phyloP scores from a whole-genome alignment of 2,329 filamentous ascomycete species.

The Fusarium sp. region DNA sequence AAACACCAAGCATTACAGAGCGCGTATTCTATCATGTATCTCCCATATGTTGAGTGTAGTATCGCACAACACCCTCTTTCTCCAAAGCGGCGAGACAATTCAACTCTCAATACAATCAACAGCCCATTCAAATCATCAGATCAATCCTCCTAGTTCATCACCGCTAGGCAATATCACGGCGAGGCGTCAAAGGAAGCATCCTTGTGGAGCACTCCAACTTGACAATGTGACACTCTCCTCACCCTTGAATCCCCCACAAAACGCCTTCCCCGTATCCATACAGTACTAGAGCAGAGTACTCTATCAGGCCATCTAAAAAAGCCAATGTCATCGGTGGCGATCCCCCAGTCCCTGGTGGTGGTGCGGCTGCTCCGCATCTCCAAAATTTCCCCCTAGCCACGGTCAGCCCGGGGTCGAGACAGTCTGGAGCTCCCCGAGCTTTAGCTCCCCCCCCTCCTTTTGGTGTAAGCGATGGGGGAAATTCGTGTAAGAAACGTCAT shows the following conservation, averaged over 20 bases:
- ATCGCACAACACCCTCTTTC: not conserved
- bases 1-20: not conserved
- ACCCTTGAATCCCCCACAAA: not conserved
- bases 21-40: not conserved
- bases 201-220: not conserved
- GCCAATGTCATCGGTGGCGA: conserved; percentile 4
- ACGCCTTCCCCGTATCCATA: not conserved
- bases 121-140: not conserved
- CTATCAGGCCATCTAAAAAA: conserved; percentile 1
- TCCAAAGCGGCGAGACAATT: not conserved
- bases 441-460: not conserved
- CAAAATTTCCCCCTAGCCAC: not conserved
- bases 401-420: conserved; percentile 13
- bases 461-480: not conserved
- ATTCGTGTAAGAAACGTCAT: not conserved
- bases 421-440: not conserved
- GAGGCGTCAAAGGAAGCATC: conserved; percentile 14
- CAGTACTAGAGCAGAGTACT: too few relatives aligned
- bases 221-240: conserved; percentile 9
- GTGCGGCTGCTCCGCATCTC: conserved; percentile 32
- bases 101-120: not conserved
- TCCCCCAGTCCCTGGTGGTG: conserved; percentile 3
- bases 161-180: conserved; percentile 9
- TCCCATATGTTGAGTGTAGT: too few relatives aligned
- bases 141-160: not conserved